Evolutionary conservation across 2,329 filamentous ascomycete genomes (phyloP), one percentile per base, ranked within the genome.

Genomic region (Ustulina deusta): DNA sequence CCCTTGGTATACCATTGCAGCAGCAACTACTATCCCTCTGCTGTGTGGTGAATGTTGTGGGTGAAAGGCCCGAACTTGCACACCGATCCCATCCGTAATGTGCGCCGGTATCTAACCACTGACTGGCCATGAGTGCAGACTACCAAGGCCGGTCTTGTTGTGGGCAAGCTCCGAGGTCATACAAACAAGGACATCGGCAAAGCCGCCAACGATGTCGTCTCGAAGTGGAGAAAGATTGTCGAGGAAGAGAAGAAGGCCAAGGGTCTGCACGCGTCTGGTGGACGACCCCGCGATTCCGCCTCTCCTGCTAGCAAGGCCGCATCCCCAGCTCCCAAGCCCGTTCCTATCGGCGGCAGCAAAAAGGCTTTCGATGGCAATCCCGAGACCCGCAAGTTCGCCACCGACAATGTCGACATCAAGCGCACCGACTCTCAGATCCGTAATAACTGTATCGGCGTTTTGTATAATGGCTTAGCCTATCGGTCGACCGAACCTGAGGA

Each of bases 101-200:
- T 49, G 25, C 25, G n/a, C 40, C 15, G 2, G 7, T 13, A 34
- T 44, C 66, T 68, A 66, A 72, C 46, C 54, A 59, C 54, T 2
- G 27, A 52, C 49, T 32, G 22, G 6, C 29, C 2, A 51, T 44
- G 54, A 42, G 9, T 56, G 61, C 68, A 91, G 89, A 86, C 91
- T 48, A 98, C 95, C n/a, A 92, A 91, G 74, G 95, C 97, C 59
- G 96, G 96, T 74, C 91, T 97, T 72, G 89, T 91, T 58, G 92
- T 98, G 70, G 95, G 94, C 79, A 95, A 94, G 79, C 88, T 91
- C 58, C 86, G 89, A 61, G 81, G 91, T 68, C 94, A 97, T 79
- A 80, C 89, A 65, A 91, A 97, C 84, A 94, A 93, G 79, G 89
- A 94, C 49, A 91, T 98, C 73, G 90, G 91, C 54, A 87, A 89